phyloP scores from a whole-genome alignment of 1,284 basidiomycete species.

The Puccinia polysora region DNA sequence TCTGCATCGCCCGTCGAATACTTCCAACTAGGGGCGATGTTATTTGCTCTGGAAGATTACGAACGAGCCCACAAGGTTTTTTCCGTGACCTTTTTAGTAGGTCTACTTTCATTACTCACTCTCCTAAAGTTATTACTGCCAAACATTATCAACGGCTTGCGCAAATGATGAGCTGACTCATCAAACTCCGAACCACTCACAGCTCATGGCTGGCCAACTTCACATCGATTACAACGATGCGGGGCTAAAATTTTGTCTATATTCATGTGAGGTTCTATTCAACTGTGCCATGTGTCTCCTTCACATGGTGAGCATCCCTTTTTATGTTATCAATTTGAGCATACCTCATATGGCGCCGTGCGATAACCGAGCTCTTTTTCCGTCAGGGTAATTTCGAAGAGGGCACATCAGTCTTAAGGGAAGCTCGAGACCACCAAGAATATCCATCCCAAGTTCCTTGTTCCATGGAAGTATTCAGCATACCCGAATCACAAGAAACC shows the following conservation, averaged over 20 bases:
- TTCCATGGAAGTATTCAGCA: background rate
- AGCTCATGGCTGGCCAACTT: background rate
- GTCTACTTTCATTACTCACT: background rate
- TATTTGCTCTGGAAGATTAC: background rate
- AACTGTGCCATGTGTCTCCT: background rate
- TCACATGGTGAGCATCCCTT: background rate
- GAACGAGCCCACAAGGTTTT: background rate
- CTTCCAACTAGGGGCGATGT: background rate
- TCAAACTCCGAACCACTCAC: background rate
- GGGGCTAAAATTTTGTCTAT: background rate
- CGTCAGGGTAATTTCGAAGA: background rate
- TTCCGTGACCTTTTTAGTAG: background rate
- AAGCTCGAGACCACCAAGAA: slow-evolving; percentile 2
- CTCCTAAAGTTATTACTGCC: background rate
- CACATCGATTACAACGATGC: background rate
- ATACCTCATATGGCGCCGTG: background rate
- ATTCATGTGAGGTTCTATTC: background rate
- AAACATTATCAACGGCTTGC: background rate
- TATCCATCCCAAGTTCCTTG: background rate
- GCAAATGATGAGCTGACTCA: background rate
- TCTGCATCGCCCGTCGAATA: slow-evolving; percentile 1
- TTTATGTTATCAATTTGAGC: background rate
- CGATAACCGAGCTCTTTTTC: background rate
- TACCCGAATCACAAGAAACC: background rate
- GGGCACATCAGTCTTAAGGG: background rate